These are phyloP conservation scores for Suillus paluster DNA, from an alignment of 768 basidiomycete species.

Conservation along the genomic window DNA sequence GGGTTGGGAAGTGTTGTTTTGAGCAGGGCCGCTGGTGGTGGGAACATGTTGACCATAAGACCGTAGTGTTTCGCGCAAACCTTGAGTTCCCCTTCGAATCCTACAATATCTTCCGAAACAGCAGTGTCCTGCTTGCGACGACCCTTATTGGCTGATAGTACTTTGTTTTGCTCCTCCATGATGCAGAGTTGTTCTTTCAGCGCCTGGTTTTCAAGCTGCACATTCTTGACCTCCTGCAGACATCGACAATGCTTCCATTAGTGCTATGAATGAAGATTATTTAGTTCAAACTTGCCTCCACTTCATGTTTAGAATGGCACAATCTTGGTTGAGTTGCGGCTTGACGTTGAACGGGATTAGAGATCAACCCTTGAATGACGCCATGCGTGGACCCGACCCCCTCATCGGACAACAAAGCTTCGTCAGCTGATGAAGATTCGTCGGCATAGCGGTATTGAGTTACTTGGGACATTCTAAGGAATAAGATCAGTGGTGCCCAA, in stretches of 20 bases:
- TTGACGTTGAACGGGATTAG: background rate
- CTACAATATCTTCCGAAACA: no score
- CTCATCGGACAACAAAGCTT: background rate
- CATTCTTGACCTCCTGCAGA: no score
- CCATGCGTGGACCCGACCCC: background rate
- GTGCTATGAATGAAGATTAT: background rate
- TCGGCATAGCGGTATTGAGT: background rate
- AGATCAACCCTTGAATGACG: background rate
- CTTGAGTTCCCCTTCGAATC: no score
- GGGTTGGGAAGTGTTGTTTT: background rate
- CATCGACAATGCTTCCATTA: no score
- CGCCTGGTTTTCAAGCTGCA: no score
- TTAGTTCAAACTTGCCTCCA: background rate
- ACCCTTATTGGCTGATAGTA: no score
- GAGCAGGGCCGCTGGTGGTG: background rate
- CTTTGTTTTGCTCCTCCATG: no score
- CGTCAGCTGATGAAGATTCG: background rate
- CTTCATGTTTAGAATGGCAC: background rate
- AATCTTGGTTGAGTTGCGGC: background rate
- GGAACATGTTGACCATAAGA: constrained; percentile 6
- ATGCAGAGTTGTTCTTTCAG: no score
- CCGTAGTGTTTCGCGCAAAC: background rate
- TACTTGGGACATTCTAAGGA: background rate
- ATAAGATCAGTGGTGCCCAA: background rate
- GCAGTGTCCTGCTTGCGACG: no score